Conservation (phyloP, 352 stramenopile genomes). For the Globisporangium alternatum region DNA sequence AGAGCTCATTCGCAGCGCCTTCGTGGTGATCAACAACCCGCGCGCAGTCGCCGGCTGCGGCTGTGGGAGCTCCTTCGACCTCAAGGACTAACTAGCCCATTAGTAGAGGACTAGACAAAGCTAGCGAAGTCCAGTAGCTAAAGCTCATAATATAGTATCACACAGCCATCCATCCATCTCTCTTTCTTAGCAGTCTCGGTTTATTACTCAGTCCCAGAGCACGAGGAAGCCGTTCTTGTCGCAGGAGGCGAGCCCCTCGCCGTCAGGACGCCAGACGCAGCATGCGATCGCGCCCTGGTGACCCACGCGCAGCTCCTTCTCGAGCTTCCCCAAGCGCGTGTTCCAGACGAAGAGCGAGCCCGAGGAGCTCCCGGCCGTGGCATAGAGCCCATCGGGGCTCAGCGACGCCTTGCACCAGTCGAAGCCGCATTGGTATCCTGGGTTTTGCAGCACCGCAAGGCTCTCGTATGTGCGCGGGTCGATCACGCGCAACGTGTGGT, state of each 20-base stretch:
- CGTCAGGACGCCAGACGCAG: conserved; percentile 74
- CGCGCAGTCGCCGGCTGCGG: conserved; percentile 96
- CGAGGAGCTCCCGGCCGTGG: conserved; percentile 46
- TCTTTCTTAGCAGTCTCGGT: not conserved
- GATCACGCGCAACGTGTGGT: conserved; percentile 67
- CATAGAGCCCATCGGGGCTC: conserved; percentile 63
- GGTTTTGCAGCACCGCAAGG: conserved; percentile 41
- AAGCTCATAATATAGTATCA: conserved; percentile 3
- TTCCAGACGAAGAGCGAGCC: conserved; percentile 73
- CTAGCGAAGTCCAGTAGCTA: not conserved
- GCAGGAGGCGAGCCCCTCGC: conserved; percentile 60
- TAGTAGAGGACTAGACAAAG: not conserved
- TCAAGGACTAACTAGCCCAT: conserved; percentile 90
- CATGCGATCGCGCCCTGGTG: conserved; percentile 74
- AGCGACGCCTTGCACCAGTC: conserved; percentile 79
- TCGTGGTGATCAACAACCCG: conserved; percentile 97
- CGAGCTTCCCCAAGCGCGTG: conserved; percentile 41
- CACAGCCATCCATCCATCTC: no score
- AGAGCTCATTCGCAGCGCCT: conserved; percentile 96
- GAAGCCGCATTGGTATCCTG: conserved; percentile 68
- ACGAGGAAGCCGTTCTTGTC: conserved; percentile 83
- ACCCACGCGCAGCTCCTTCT: conserved; percentile 47
- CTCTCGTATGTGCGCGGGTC: conserved; percentile 63
- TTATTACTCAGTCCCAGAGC: conserved; percentile 57
- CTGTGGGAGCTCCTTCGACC: conserved; percentile 96